Percentiles rank a stretch among this genome's conserved stretches.
Evolutionary conservation across 164 flowering plant species (phyloP).

Genomic region (Annona cherimola): DNA sequence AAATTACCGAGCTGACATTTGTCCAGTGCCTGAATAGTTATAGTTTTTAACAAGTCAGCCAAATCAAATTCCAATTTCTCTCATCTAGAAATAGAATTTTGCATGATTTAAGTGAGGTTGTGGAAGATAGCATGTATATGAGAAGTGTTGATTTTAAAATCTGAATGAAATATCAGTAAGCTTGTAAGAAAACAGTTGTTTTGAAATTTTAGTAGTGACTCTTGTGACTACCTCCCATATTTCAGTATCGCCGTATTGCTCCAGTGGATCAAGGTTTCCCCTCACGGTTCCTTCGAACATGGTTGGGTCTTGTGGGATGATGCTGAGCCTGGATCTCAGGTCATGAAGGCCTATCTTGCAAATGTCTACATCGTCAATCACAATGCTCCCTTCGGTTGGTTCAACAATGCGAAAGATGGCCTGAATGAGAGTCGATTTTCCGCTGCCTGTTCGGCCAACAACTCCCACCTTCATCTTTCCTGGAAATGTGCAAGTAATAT

Average conservation of each 20-base stretch:
- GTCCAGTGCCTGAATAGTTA: constrained; percentile 60
- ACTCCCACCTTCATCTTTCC: constrained; percentile 33
- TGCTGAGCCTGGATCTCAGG: constrained; percentile 77
- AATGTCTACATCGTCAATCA: constrained; percentile 72
- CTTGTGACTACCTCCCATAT: constrained; percentile 70
- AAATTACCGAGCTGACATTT: constrained; percentile 82
- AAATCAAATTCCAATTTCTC: not conserved
- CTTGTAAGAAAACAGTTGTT: not conserved
- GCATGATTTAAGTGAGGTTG: not conserved
- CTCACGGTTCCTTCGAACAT: constrained; percentile 90
- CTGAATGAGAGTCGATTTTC: constrained; percentile 38
- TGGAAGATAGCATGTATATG: no score
- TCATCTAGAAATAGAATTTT: not conserved
- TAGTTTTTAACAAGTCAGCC: not conserved
- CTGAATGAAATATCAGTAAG: not conserved
- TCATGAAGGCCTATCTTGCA: constrained; percentile 84
- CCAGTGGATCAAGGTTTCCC: constrained; percentile 85
- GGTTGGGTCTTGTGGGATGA: constrained; percentile 92
- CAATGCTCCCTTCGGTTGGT: constrained; percentile 69
- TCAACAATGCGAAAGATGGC: constrained; percentile 81
- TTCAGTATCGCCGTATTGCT: constrained; percentile 50
- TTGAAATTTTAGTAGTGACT: not conserved
- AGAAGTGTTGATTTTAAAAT: not conserved
- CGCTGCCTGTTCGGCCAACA: constrained; percentile 37
- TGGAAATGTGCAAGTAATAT: constrained; percentile 31